Conservation (phyloP, 1,284 basidiomycete species). For the Thelephora terrestris region DNA sequence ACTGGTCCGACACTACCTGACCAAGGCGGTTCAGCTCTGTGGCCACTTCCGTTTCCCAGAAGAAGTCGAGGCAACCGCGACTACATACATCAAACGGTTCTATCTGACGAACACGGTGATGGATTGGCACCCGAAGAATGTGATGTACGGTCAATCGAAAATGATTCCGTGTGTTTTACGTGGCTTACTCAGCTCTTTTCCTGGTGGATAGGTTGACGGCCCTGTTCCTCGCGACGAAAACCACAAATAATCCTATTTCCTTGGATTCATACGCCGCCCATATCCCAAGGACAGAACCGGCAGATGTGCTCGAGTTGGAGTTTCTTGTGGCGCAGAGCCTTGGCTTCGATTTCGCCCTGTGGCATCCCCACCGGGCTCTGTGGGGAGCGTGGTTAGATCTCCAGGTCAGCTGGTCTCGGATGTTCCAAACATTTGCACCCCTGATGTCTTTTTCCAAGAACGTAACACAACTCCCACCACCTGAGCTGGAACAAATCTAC, state of each 20-base stretch:
- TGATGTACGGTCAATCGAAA: slow-evolving; percentile 55
- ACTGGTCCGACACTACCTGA: slow-evolving; percentile 84
- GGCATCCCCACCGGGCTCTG: slow-evolving; percentile 82
- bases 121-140: slow-evolving; percentile 98
- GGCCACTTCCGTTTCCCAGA: slow-evolving; percentile 83
- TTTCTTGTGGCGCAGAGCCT: slow-evolving; percentile 93
- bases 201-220: slow-evolving; percentile 74
- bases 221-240: slow-evolving; percentile 93
- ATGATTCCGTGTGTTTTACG: slow-evolving; percentile 18
- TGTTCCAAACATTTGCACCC: slow-evolving; percentile 1
- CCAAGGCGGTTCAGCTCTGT: slow-evolving; percentile 81
- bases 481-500: slow-evolving; percentile 40
- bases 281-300: slow-evolving; percentile 70
- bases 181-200: neutral
- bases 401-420: slow-evolving; percentile 44
- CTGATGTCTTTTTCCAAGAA: too few species aligned
- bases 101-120: slow-evolving; percentile 97
- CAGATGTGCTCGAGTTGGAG: slow-evolving; percentile 86
- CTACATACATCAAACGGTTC: slow-evolving; percentile 91
- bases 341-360: slow-evolving; percentile 86
- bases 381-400: slow-evolving; percentile 89
- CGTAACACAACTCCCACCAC: slow-evolving; percentile 5
- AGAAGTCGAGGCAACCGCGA: slow-evolving; percentile 87
- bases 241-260: slow-evolving; percentile 87
- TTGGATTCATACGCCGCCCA: slow-evolving; percentile 75